phyloP scores from a whole-genome alignment of 805 yeast species.

The Metschnikowia lochheadii region DNA sequence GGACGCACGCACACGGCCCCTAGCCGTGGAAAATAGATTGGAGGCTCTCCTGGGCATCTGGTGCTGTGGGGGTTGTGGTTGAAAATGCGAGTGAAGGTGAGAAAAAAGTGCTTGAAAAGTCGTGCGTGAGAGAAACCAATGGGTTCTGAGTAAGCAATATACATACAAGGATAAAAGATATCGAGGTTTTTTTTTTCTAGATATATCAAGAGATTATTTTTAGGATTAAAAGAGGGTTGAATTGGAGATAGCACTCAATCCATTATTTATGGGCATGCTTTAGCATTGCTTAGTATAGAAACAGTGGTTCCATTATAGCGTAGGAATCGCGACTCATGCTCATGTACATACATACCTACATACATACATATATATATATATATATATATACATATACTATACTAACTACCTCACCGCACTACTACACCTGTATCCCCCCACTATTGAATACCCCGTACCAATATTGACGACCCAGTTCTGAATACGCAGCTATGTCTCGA shows the following conservation, averaged over 20 bases:
- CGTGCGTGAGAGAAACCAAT: slow-evolving; percentile 12
- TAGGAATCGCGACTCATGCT: neutral
- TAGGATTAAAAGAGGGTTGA: too few relatives aligned
- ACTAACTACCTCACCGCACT: neutral
- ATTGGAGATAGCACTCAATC: neutral
- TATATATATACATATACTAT: too few relatives aligned
- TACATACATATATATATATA: too few relatives aligned
- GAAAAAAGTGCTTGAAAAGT: slow-evolving; percentile 10
- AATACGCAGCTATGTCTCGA: slow-evolving; percentile 1
- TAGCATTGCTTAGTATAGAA: too few relatives aligned
- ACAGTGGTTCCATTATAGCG: too few relatives aligned
- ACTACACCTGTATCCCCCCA: neutral
- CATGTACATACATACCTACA: neutral
- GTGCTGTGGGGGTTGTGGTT: slow-evolving; percentile 3
- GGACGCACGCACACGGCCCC: slow-evolving; percentile 80
- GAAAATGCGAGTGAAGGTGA: slow-evolving; percentile 2
- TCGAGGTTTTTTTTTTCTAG: too few relatives aligned
- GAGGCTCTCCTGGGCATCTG: slow-evolving; percentile 61
- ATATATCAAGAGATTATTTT: too few relatives aligned
- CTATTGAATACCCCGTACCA: neutral
- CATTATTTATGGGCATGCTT: too few relatives aligned
- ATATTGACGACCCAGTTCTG: neutral
- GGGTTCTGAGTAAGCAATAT: neutral
- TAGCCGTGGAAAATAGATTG: slow-evolving; percentile 51
- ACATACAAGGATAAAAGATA: too few relatives aligned